Base-by-base conservation (phyloP, 768 basidiomycete species). In the Collybia sordida region DNA sequence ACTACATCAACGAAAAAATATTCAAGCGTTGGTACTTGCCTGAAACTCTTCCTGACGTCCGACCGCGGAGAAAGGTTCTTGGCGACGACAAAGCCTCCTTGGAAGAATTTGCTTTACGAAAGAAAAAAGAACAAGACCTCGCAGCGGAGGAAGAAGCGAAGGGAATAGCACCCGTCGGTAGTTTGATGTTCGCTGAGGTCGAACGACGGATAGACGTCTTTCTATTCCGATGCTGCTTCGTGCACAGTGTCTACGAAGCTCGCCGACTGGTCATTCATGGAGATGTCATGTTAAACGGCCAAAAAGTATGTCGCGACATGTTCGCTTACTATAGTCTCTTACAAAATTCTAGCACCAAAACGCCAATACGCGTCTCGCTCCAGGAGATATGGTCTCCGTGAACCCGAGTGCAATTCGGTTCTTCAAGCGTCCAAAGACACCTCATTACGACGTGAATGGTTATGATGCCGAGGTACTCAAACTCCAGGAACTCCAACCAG, bases 11-110 rank as follows among this genome's bases (percentile, higher is more conserved):
- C 46, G 93, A 96, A 74, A 88, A 86, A 60, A 86, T 86, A 31
- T 98, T 98, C 80, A 94, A 94, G 64, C 83, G 88, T 50, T 94
- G 93, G 89, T 98, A 93, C 66, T 80, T 99, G 31, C 96, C 96
- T 14, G 75, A 81, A 51, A 85, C 80, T 0, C 77, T 98, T 14
- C 96, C 91, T 0, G 91, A 93, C 60, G 89, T 92, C 47, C 88
- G 90, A 42, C 92, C 80, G 37, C 79, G 73, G 35, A 74, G 72
- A 47, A 68, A 59, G 55, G 63, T 75, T 39, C 59, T 71, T 12
- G 73, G 74, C 6, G 75, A 77, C 44, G 79, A 79, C 62, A 70
- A 67, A 55, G 65, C 63, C 0, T 68, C 67, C 21, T 62, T 89
- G 52, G 77, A 75, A 43, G 81, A 78, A 53, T 90, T 79, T 65